phyloP scores from a whole-genome alignment of 805 yeast genomes.

The Zygosaccharomyces rouxii region DNA sequence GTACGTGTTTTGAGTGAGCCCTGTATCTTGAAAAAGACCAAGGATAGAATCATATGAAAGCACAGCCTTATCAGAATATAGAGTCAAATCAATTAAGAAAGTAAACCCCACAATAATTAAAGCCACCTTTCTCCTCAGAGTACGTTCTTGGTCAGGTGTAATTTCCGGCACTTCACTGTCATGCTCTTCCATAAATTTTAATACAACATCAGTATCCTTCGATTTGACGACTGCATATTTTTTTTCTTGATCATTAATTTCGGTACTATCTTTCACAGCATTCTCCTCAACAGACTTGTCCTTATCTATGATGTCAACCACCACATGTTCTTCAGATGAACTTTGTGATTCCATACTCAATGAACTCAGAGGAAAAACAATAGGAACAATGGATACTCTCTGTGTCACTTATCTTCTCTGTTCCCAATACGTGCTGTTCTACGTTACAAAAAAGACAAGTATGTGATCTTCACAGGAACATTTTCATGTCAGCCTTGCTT shows the following conservation, averaged over 20 bases:
- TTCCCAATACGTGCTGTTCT: not conserved
- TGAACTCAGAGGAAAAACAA: too few relatives aligned
- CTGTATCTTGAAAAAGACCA: constrained; percentile 46
- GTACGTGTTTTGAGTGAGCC: constrained; percentile 41
- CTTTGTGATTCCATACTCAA: not conserved
- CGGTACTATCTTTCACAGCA: not conserved
- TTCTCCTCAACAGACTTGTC: not conserved
- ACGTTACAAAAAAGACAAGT: not conserved
- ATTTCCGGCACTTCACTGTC: constrained; percentile 37
- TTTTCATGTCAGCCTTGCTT: not conserved
- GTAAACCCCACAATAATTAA: constrained; percentile 38
- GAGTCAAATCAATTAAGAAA: constrained; percentile 39
- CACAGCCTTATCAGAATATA: constrained; percentile 51
- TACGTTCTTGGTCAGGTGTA: constrained; percentile 42
- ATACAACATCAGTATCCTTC: constrained; percentile 41
- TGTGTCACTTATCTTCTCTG: not conserved
- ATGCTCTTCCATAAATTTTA: constrained; percentile 36
- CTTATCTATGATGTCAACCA: not conserved
- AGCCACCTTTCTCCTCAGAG: constrained; percentile 37
- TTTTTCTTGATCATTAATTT: not conserved
- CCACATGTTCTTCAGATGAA: not conserved
- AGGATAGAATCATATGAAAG: constrained; percentile 46
- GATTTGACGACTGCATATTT: constrained; percentile 27
- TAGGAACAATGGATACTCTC: not conserved
- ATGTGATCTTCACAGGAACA: not conserved